Base-by-base conservation (phyloP, 2,329 filamentous ascomycete genomes). In the Aspergillus sp. region DNA sequence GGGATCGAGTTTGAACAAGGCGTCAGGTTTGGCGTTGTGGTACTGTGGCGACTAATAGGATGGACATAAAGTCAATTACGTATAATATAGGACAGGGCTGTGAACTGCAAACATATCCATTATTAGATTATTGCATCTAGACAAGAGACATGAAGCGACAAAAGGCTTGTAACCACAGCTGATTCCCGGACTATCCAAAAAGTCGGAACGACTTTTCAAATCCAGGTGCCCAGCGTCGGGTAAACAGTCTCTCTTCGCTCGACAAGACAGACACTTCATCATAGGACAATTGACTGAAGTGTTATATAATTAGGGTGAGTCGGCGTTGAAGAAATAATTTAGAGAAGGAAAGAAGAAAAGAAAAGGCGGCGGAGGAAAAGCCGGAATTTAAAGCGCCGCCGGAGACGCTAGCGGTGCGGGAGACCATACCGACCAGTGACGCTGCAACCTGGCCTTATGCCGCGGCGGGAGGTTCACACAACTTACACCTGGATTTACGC, bases 221-320 rank as follows among this genome's bases (percentile, higher is more conserved):
- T 70, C 71, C 77, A 76, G 81, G 81, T 79, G 81, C 81, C 81
- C 81, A 85, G 81, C 80, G 74, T 83, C 78, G 79, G 80, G 80
- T 77, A 65, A 59, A 19, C 19, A 57, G 71, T 73, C 71, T 54
- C 58, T 85, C 79, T 85, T 69, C 80, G 81, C 80, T 64, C 79
- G 81, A 81, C 77, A 76, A 78, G 78, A 82, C 80, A 81, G 81
- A 80, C 80, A 69, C 70, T 71, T 74, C 72, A 66, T 66, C 70
- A 78, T 66, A 19, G 36, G 36, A 26, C 64, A 58, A 60, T 58
- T 54, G 62, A 65, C 65, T 58, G 72, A 75, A 73, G 69, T 69
- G 79, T 79, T 33, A 26, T 33, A 19, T 19, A 34, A 5, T n/a
- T 34, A 27, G 12, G n/a, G 41, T 43, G 5, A 10, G 32, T 71